Evolutionary conservation across 2,329 filamentous ascomycete genomes (phyloP).

Genomic region (Dactylellina drechsleri): DNA sequence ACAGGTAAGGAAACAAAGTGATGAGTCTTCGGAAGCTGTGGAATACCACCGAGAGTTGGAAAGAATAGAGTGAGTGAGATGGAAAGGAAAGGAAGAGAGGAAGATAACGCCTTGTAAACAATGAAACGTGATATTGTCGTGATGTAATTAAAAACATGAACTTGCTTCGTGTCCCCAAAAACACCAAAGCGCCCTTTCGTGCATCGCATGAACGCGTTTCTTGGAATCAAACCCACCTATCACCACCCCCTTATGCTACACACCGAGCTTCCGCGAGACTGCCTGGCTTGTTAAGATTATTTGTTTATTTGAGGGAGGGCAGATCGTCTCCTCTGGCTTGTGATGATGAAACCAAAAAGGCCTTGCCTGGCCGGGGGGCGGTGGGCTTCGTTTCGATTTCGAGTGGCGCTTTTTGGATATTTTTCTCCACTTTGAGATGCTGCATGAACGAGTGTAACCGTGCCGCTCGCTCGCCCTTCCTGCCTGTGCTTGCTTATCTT

Average conservation of each 20-base stretch:
- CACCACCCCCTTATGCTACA: neutral
- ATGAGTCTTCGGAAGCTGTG: too few species aligned
- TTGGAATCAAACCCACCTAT: neutral
- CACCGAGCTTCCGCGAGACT: neutral
- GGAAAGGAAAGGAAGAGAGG: neutral
- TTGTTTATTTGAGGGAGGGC: conserved; percentile 1
- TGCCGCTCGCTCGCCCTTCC: conserved; percentile 7
- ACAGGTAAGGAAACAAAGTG: neutral
- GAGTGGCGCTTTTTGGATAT: conserved; percentile 11
- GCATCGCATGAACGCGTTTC: conserved; percentile 30
- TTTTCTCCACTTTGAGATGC: too few species aligned
- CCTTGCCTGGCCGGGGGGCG: neutral
- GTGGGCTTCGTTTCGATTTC: conserved; percentile 23
- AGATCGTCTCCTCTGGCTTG: conserved; percentile 25
- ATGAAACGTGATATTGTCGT: conserved; percentile 51
- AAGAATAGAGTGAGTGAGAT: too few species aligned
- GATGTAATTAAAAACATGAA: conserved; percentile 36
- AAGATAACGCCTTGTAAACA: neutral
- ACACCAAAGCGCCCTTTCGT: neutral
- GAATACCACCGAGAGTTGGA: too few species aligned
- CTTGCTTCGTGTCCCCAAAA: conserved; percentile 1
- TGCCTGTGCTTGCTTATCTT: too few species aligned
- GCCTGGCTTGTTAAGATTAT: conserved; percentile 25
- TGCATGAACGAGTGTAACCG: conserved; percentile 15
- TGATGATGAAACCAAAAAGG: conserved; percentile 32